These are phyloP conservation scores for Crithidia fasciculata DNA, from an alignment of 208 protist species.

Conservation along the genomic window DNA sequence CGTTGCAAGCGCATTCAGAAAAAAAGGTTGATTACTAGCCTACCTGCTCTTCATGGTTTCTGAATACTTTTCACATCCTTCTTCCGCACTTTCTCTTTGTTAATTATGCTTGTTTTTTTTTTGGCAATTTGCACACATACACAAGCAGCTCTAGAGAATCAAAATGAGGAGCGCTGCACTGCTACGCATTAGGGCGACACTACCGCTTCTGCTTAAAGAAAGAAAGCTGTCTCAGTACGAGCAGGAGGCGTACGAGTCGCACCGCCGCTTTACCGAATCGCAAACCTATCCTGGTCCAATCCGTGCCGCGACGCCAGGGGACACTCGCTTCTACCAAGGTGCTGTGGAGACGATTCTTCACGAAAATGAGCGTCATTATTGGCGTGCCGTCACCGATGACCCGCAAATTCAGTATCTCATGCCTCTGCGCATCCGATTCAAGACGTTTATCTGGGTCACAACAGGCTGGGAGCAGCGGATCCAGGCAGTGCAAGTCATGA, in stretches of 20 bases:
- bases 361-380: slow-evolving; percentile 86
- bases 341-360: slow-evolving; percentile 78
- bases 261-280: slow-evolving; percentile 59
- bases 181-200: slow-evolving; percentile 14
- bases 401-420: slow-evolving; percentile 76
- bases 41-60: too few species aligned
- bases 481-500: slow-evolving; percentile 81
- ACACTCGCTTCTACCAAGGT: slow-evolving; percentile 85
- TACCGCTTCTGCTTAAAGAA: slow-evolving; percentile 29
- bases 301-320: slow-evolving; percentile 78
- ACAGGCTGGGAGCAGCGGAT: slow-evolving; percentile 81
- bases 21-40: too few species aligned
- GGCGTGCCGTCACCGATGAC: slow-evolving; percentile 85
- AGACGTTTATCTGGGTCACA: slow-evolving; percentile 82
- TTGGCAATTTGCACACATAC: not conserved
- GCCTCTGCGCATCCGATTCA: slow-evolving; percentile 80
- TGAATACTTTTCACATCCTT: too few species aligned
- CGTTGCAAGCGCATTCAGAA: too few species aligned
- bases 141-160: not conserved
- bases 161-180: slow-evolving; percentile 17
- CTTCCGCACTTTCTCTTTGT: not conserved
- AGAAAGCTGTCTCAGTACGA: slow-evolving; percentile 63
- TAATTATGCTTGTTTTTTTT: not conserved
- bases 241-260: slow-evolving; percentile 83
- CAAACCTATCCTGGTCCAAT: slow-evolving; percentile 82